These are phyloP conservation scores for Apiotrichum porosum DNA, from an alignment of 1,284 basidiomycete genomes.

Conservation along the genomic window DNA sequence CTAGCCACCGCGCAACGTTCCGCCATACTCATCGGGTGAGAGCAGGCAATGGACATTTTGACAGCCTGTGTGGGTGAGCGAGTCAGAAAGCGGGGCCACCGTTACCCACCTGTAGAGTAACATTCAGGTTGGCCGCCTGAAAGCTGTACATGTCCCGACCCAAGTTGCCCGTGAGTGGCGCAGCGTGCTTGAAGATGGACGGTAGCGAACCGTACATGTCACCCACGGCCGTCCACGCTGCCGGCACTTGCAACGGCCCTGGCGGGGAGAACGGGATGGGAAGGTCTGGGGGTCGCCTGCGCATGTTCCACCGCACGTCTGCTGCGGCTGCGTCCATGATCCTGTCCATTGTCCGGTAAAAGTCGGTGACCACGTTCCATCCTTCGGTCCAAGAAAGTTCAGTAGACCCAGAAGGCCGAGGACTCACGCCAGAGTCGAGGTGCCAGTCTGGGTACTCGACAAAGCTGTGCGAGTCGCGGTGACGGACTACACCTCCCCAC, in stretches of 20 bases:
- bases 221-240: slow-evolving; percentile 1
- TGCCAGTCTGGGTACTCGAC: slow-evolving; percentile 13
- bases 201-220: slow-evolving; percentile 8
- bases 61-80: slow-evolving; percentile 3
- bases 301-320: too few relatives aligned
- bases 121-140: slow-evolving; percentile 23
- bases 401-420: too few relatives aligned
- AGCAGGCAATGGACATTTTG: slow-evolving; percentile 19
- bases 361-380: slow-evolving; percentile 17
- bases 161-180: slow-evolving; percentile 16
- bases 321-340: slow-evolving; percentile 10
- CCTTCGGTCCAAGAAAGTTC: slow-evolving; percentile 7
- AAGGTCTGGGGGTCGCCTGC: too few relatives aligned
- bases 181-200: slow-evolving; percentile 10
- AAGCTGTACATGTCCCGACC: slow-evolving; percentile 18
- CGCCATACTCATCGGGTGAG: slow-evolving; percentile 11
- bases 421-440: not conserved
- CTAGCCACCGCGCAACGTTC: slow-evolving; percentile 22
- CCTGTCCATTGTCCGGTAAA: slow-evolving; percentile 14
- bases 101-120: slow-evolving; percentile 15
- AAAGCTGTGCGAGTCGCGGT: slow-evolving; percentile 8
- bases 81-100: not conserved
- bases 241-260: not conserved
- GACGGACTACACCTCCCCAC: slow-evolving; percentile 10
- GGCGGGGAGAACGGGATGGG: not conserved